Evolutionary conservation across 805 yeast species (phyloP), one percentile per base, ranked within the genome.

Genomic region (Yamadazyma ubonensis): DNA sequence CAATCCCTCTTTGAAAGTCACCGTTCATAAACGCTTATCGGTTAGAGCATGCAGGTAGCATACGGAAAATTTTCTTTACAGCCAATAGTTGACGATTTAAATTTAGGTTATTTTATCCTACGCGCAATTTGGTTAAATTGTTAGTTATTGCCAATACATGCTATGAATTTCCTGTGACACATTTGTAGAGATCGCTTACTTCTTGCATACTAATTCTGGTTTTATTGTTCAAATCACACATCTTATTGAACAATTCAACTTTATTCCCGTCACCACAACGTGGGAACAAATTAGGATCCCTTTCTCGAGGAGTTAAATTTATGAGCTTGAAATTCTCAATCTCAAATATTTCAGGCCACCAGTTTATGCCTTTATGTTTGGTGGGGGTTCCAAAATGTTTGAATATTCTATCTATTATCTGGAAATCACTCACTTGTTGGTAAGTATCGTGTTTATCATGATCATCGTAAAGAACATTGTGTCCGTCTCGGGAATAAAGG

Each of bases 321-420:
- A 68, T 61, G 14, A 56, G 48, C 26, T 46, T 48, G 40, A 67
- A 68, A 35, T 61, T 63, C 21, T 51, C 49, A 9, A 57, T 54
- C 29, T 51, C 49, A 25, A 43, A 55, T 47, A 50, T 73, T 65
- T 59, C 60, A 10, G 61, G 65, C 71, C 71, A 69, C 44, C 56
- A 60, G 39, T 51, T 43, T 11, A 36, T 50, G 23, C 50, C 47
- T 3, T 31, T 26, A 19, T 50, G 45, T 15, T n/a, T 63, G 57
- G 38, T 38, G 0, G 90, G 89, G 0, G 86, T 76, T 1, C 95
- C 95, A 52, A 86, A 77, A 2, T 59, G 61, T 11, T 61, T 54
- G 47, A 83, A 74, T 1, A 83, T 75, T 14, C 73, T 63, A 6
- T 74, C 63, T n/a, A 82, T 63, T 12, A 86, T 63, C 3, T 73